Evolutionary conservation across 805 yeast species (phyloP), one percentile per base, ranked within the genome.

Genomic region (Nakazawaea ernobii): DNA sequence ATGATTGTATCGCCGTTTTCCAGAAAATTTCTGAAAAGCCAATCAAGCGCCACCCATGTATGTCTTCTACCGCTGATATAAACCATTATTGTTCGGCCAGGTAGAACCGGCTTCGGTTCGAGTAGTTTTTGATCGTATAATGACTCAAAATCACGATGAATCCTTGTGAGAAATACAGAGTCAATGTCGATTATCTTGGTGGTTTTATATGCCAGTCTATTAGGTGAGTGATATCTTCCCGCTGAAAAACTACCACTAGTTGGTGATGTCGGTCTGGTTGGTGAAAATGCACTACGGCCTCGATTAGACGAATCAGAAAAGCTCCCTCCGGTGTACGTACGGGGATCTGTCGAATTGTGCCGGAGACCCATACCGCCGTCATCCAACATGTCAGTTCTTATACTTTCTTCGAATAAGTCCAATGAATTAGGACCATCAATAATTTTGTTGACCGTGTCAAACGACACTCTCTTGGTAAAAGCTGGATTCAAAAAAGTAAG

Each of bases 1-100:
- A 86, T 77, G 10, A 86, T 62, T 11, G 80, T 73, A 61, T 86
- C 95, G 8, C 89, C 87, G 54, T 80, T 68, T 53, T 76, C 79
- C 3, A 83, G 62, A 10, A 83, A 64, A 37, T 70, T 66, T 41
- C 69, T 70, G 46, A 85, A 63, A 6, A 79, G 67, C 82, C 86
- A 86, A 60, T 86, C 95, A 27, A 86, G 62, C 1, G 89, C 81
- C 9, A 84, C 88, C 95, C 95, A 86, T 0, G 94, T 83, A 65
- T 86, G 92, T 47, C 68, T 72, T 50, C 92, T 67, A 2, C 89
- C 95, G 53, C 82, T 72, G 29, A 86, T 68, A 58, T 84, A 84
- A 28, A 83, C 80, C 59, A 86, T 58, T 5, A 85, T 68, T 1
- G 74, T 73, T 55, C 90, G 68, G 35, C 69, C 67, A 0, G 80